Evolutionary conservation across 352 stramenopile genomes (phyloP).

Genomic region (Salisapilia sapeloensis): DNA sequence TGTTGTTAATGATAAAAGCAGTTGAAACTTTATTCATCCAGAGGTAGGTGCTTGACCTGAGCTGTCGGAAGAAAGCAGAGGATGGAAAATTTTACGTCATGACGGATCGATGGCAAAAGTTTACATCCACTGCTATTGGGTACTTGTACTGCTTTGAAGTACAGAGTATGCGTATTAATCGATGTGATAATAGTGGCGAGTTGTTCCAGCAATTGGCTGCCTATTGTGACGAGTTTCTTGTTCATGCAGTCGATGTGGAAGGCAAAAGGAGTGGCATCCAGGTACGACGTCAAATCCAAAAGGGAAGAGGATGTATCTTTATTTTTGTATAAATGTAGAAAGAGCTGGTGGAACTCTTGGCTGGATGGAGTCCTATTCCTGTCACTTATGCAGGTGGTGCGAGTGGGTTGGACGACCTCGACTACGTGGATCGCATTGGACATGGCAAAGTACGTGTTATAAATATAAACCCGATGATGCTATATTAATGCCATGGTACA

Average conservation of each 20-base stretch:
- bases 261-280: slow-evolving; percentile 91
- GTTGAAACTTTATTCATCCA: too few relatives aligned
- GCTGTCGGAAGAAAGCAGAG: slow-evolving; percentile 81
- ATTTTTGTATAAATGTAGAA: slow-evolving; percentile 22
- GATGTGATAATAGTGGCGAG: slow-evolving; percentile 21
- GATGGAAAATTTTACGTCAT: slow-evolving; percentile 90
- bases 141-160: slow-evolving; percentile 4
- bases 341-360: slow-evolving; percentile 90
- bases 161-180: not conserved
- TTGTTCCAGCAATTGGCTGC: slow-evolving; percentile 76
- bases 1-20: slow-evolving; percentile 1
- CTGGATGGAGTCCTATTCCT: slow-evolving; percentile 83
- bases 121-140: slow-evolving; percentile 86
- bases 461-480: too few relatives aligned
- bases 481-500: not conserved
- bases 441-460: slow-evolving; percentile 45
- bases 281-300: slow-evolving; percentile 13
- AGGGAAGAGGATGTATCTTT: not conserved
- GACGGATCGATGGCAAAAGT: slow-evolving; percentile 95
- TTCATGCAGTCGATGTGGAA: slow-evolving; percentile 97
- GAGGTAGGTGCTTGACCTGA: slow-evolving; percentile 87
- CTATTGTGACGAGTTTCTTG: slow-evolving; percentile 96
- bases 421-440: slow-evolving; percentile 87
- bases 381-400: slow-evolving; percentile 97
- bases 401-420: slow-evolving; percentile 85